Conservation (phyloP, 768 basidiomycete genomes). For the Psilocybe azurescens region DNA sequence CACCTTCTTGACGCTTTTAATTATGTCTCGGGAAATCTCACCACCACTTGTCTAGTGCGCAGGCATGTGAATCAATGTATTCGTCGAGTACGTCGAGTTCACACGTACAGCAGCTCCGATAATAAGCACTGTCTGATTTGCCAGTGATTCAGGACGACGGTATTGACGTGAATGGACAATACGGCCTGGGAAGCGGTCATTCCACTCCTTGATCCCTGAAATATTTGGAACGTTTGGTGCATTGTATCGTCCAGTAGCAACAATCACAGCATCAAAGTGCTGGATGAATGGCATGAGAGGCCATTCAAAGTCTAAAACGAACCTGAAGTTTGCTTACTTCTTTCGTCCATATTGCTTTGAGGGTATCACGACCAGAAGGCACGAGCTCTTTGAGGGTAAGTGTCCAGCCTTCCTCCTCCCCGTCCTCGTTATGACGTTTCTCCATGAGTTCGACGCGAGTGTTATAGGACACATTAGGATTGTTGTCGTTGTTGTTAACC, state of each 20-base stretch:
- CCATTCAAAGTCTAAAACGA: background rate
- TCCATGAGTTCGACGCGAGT: conserved; percentile 53
- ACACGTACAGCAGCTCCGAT: conserved; percentile 44
- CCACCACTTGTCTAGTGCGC: conserved; percentile 35
- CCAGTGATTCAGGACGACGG: conserved; percentile 39
- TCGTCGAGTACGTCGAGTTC: no score
- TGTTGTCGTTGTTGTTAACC: conserved; percentile 48
- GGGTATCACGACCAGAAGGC: conserved; percentile 15
- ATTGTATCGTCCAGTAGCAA: conserved; percentile 39
- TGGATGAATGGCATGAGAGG: conserved; percentile 22
- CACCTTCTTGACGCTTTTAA: conserved; percentile 33
- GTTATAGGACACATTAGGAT: conserved; percentile 43
- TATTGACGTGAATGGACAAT: conserved; percentile 49
- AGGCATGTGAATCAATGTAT: no score
- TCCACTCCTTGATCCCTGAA: conserved; percentile 40
- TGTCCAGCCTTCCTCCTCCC: conserved; percentile 39
- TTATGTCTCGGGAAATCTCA: conserved; percentile 42
- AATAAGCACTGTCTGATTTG: conserved; percentile 44
- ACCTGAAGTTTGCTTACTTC: conserved; percentile 29
- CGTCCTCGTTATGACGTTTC: conserved; percentile 37
- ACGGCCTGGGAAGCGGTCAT: conserved; percentile 34
- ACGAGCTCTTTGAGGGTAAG: conserved; percentile 38
- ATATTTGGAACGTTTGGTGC: conserved; percentile 39
- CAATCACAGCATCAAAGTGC: conserved; percentile 41
- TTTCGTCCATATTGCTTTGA: conserved; percentile 41